Evolutionary conservation across 208 protist genomes (phyloP).

Genomic region (Leishmania gerbilli): DNA sequence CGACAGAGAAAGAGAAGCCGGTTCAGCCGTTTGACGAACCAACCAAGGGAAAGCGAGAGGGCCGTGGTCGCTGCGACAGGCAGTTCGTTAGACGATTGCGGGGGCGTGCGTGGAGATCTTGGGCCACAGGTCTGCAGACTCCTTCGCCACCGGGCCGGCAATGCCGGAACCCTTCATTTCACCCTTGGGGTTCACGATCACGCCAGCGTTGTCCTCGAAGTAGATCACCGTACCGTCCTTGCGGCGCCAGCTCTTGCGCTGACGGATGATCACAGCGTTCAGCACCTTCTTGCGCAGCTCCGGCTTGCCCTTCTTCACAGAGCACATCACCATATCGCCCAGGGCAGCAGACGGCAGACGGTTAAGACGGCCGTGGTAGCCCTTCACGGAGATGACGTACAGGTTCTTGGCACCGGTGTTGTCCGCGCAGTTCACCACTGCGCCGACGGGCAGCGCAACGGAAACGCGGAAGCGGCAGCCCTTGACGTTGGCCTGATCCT

Average conservation of each 20-base stretch:
- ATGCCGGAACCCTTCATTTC: slow-evolving; percentile 99
- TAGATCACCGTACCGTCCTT: slow-evolving; percentile 99
- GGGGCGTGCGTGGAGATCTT: slow-evolving; percentile 97
- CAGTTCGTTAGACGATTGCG: slow-evolving; percentile 94
- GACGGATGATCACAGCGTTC: slow-evolving; percentile 98
- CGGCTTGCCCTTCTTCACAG: slow-evolving; percentile 99
- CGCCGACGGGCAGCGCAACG: slow-evolving; percentile 98
- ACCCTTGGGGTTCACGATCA: slow-evolving; percentile 99
- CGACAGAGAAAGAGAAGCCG: neutral
- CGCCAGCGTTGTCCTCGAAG: slow-evolving; percentile 99
- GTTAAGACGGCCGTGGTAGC: slow-evolving; percentile 98
- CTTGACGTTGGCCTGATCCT: slow-evolving; percentile 91
- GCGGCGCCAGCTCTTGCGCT: slow-evolving; percentile 99
- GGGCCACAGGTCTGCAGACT: slow-evolving; percentile 99
- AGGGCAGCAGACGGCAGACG: slow-evolving; percentile 97
- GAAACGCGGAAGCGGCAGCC: slow-evolving; percentile 99
- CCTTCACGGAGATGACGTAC: slow-evolving; percentile 99
- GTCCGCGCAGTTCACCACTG: slow-evolving; percentile 99
- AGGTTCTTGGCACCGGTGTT: slow-evolving; percentile 99
- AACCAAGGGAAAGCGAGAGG: neutral
- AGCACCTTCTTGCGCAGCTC: slow-evolving; percentile 99
- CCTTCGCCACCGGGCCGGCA: slow-evolving; percentile 99
- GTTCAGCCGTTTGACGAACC: neutral
- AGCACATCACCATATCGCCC: slow-evolving; percentile 99
- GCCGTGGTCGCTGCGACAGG: neutral